These are phyloP conservation scores for Barbarea vulgaris DNA, from an alignment of 345 rosid genomes.

Conservation along the genomic window DNA sequence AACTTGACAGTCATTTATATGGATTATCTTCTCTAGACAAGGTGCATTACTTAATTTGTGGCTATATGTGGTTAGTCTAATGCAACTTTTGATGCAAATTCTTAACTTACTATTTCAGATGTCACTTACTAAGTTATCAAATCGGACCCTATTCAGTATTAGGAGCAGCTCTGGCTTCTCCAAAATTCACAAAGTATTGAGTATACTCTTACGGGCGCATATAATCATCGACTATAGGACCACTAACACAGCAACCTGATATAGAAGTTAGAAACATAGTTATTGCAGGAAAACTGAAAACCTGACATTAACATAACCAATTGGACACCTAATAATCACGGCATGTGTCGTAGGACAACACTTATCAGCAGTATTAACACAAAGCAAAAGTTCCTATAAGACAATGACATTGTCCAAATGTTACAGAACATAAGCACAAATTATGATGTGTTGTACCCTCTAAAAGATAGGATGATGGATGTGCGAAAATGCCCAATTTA, in stretches of 20 bases:
- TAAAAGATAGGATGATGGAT: constrained; percentile 33
- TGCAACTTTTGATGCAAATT: too few relatives aligned
- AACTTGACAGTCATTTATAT: too few relatives aligned
- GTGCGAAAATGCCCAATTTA: constrained; percentile 26
- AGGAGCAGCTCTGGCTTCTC: neutral
- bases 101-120: neutral
- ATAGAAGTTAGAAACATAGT: constrained; percentile 5
- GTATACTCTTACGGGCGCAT: neutral
- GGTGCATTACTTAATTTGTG: neutral
- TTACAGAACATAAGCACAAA: constrained; percentile 28
- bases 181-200: neutral
- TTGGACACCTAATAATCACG: constrained; percentile 7
- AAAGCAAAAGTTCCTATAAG: constrained; percentile 26
- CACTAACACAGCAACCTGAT: neutral
- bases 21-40: neutral
- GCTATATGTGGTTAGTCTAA: too few relatives aligned
- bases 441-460: constrained; percentile 29
- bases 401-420: constrained; percentile 30
- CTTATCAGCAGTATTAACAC: constrained; percentile 32
- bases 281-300: constrained; percentile 21
- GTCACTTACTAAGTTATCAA: neutral
- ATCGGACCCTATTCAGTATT: neutral
- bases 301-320: neutral
- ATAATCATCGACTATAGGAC: neutral
- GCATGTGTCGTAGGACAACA: constrained; percentile 16